phyloP scores from a whole-genome alignment of 2,329 filamentous ascomycete species.

The Diaporthe longicolla region DNA sequence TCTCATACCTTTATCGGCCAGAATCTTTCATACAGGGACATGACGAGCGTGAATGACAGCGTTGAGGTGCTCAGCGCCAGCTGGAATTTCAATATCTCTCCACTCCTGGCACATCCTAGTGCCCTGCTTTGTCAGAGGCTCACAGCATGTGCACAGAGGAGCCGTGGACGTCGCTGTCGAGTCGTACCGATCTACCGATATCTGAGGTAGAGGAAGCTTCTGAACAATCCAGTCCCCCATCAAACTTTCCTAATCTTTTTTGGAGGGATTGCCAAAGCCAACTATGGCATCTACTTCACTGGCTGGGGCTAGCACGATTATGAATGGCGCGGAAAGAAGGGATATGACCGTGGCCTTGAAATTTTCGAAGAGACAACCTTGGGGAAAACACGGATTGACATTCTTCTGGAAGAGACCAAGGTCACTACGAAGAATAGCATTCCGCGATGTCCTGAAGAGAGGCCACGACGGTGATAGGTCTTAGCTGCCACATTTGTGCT shows the following conservation, averaged over 20 bases:
- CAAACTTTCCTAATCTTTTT: no score
- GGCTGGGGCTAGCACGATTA: no score
- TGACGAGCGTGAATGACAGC: neutral
- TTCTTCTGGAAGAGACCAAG: neutral
- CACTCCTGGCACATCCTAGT: neutral
- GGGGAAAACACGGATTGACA: neutral
- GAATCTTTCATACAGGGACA: neutral
- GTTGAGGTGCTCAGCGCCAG: neutral
- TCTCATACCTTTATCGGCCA: neutral
- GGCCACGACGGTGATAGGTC: neutral
- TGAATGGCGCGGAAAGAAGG: neutral
- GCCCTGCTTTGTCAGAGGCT: neutral
- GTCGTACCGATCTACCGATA: neutral
- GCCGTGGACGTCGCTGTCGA: neutral
- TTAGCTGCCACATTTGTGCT: neutral
- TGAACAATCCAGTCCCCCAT: no score
- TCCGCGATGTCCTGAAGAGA: neutral
- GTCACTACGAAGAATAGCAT: neutral
- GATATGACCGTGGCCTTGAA: neutral
- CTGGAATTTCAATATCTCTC: neutral
- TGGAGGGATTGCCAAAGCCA: neutral
- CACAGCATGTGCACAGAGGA: slow-evolving; percentile 6
- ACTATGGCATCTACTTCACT: neutral
- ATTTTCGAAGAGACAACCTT: neutral
- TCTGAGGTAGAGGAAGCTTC: neutral